Conservation (phyloP, 495 filamentous ascomycete species). For the Monascus purpureus region DNA sequence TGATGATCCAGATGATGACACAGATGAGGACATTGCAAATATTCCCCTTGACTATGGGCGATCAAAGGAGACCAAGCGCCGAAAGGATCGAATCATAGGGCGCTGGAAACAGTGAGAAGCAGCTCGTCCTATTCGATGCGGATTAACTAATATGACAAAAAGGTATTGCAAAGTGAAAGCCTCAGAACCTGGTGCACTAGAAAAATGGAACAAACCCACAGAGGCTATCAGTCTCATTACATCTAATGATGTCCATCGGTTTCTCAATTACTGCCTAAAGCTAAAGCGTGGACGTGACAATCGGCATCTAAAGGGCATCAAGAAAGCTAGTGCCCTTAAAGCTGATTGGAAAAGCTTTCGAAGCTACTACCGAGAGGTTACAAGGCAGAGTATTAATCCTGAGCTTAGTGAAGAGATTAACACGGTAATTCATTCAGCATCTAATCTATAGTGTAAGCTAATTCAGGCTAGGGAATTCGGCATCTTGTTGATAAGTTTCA, state of each 20-base stretch:
- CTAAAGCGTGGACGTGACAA: conserved; percentile 5
- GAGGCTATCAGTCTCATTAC: conserved; percentile 5
- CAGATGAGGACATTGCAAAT: no score
- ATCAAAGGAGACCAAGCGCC: conserved; percentile 7
- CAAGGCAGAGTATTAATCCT: conserved; percentile 5
- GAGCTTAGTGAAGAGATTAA: conserved; percentile 14
- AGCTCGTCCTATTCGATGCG: neutral
- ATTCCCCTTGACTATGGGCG: no score
- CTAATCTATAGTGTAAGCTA: neutral
- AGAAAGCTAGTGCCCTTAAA: conserved; percentile 7
- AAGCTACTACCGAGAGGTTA: conserved; percentile 12
- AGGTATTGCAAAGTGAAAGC: conserved; percentile 8
- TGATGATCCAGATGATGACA: no score
- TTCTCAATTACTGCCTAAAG: conserved; percentile 10
- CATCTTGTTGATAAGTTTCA: conserved; percentile 9
- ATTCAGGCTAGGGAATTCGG: conserved; percentile 6
- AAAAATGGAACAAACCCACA: conserved; percentile 4
- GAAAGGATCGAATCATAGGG: conserved; percentile 6
- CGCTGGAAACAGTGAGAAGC: conserved; percentile 10
- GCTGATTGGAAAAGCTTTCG: conserved; percentile 11
- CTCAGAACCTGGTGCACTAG: conserved; percentile 2
- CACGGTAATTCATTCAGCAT: conserved; percentile 5
- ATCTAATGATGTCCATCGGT: conserved; percentile 7
- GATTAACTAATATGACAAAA: conserved; percentile 2
- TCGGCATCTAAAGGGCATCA: conserved; percentile 6